phyloP scores from a whole-genome alignment of 129 eudicot genomes.

The Escallonia rubra region DNA sequence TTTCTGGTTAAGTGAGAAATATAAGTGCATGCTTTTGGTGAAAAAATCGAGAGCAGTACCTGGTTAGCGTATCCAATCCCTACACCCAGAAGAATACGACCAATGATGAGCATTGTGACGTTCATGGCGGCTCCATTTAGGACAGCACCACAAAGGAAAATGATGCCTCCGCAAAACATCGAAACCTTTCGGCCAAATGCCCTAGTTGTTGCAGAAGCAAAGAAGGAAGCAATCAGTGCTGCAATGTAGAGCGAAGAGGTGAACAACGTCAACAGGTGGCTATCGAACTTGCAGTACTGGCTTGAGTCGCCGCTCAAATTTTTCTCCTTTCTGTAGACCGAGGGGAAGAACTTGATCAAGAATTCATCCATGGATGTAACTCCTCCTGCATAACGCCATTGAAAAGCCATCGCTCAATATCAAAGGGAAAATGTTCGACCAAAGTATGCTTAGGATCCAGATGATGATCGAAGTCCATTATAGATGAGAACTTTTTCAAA shows the following conservation, averaged over 20 bases:
- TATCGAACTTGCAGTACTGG: constrained; percentile 41
- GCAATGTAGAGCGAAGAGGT: constrained; percentile 38
- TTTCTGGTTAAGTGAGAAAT: too few species aligned
- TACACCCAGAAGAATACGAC: constrained; percentile 33
- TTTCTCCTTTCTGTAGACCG: constrained; percentile 21
- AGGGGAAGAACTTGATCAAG: constrained; percentile 30
- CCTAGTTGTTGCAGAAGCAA: constrained; percentile 26
- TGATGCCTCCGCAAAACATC: constrained; percentile 29
- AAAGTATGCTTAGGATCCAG: too few species aligned
- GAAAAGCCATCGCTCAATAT: not conserved
- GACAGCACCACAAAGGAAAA: constrained; percentile 31
- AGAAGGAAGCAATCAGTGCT: constrained; percentile 32
- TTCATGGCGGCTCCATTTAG: constrained; percentile 30
- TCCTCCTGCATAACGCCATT: constrained; percentile 23
- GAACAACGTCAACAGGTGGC: constrained; percentile 25
- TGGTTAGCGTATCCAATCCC: constrained; percentile 37
- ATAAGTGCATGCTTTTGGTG: too few species aligned
- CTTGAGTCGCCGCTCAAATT: not conserved
- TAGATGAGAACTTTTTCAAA: too few species aligned
- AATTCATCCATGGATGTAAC: constrained; percentile 48
- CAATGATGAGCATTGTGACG: constrained; percentile 29
- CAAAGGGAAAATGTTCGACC: too few species aligned
- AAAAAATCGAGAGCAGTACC: constrained; percentile 2
- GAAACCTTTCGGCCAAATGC: constrained; percentile 25
- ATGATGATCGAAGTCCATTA: too few species aligned